Evolutionary conservation across 23 red algal genomes (phyloP), one percentile per base, ranked within the genome.

Genomic region (Gracilariopsis chorda): DNA sequence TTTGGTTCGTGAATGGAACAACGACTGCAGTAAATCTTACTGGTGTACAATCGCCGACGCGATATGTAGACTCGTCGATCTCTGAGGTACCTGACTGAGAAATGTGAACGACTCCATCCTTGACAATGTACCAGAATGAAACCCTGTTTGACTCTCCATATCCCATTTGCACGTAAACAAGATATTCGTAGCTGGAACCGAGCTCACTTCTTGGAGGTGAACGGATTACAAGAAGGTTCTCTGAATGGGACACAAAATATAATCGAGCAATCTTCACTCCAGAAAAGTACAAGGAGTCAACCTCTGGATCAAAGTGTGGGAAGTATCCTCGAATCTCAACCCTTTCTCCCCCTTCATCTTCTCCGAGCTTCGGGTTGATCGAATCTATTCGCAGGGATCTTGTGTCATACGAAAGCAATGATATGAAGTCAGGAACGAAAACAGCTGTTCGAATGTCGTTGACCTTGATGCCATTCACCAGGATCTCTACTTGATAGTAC

Each of bases 251-350:
- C 28, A 37, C 37, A 42, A 92, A 71, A 48, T 73, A 92, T 48
- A 48, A 44, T 56, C 19, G 49, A 1, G 32, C 63, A 34, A 92
- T 73, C 78, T 64, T 83, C 43, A 49, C 45, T 19, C 62, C 77
- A 4, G 78, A 83, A 32, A 87, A 94, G 35, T 67, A 86, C 2
- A 94, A 40, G 24, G 42, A 32, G 51, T 94, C 91, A 39, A 69
- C 24, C 23, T 79, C 81, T 42, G 69, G 42, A 48, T 94, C 73
- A 42, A 94, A 94, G 42, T 37, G 56, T 10, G 78, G 78, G 64
- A 94, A 94, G 59, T 94, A 87, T 21, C 91, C 91, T 4, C 17
- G 53, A 36, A 94, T 65, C 34, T 80, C 61, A 42, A 94, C 51
- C 9, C 9, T 53, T 52, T 65, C 55, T 46, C 91, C 91, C 12